Percentiles rank a stretch among this genome's conserved stretches.
Conservation (phyloP, 768 basidiomycete genomes). For the Mycena maculata region DNA sequence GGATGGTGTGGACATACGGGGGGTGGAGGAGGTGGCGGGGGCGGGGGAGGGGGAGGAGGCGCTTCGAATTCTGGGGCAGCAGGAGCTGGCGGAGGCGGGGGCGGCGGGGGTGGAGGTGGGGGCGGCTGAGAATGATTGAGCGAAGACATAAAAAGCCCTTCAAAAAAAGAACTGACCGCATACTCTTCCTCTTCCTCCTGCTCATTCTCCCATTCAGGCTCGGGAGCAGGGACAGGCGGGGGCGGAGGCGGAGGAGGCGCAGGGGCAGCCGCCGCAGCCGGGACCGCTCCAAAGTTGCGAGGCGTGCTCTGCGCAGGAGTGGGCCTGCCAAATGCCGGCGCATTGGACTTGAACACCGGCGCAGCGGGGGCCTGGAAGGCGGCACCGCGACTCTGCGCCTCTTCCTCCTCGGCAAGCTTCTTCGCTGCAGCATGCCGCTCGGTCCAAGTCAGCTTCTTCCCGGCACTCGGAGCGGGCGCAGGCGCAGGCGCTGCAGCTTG, state of each 20-base stretch:
- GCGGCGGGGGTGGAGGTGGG: constrained; percentile 55
- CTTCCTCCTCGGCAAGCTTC: constrained; percentile 86
- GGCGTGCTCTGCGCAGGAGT: constrained; percentile 50
- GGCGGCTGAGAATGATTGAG: constrained; percentile 42
- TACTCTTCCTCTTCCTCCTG: constrained; percentile 46
- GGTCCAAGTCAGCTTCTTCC: constrained; percentile 93
- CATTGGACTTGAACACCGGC: constrained; percentile 57
- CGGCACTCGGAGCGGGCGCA: constrained; percentile 46
- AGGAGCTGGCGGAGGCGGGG: constrained; percentile 49
- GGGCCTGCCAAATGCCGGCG: constrained; percentile 60
- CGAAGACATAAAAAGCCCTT: not conserved
- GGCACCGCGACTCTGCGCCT: constrained; percentile 69
- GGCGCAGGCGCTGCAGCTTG: constrained; percentile 50
- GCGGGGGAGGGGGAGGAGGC: constrained; percentile 53
- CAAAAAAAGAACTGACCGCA: constrained; percentile 40
- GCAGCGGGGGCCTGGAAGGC: constrained; percentile 55
- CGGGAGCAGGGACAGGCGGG: constrained; percentile 40
- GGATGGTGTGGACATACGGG: constrained; percentile 25
- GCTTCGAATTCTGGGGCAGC: constrained; percentile 47
- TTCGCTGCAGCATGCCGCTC: constrained; percentile 94
- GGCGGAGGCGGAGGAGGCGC: constrained; percentile 34
- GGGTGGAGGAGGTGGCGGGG: constrained; percentile 49
- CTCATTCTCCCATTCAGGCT: constrained; percentile 40
- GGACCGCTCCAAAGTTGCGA: constrained; percentile 60
- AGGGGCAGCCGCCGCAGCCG: constrained; percentile 47